Evolutionary conservation across 306 rosid genomes (phyloP).

Genomic region (Cicer chorassanicum): DNA sequence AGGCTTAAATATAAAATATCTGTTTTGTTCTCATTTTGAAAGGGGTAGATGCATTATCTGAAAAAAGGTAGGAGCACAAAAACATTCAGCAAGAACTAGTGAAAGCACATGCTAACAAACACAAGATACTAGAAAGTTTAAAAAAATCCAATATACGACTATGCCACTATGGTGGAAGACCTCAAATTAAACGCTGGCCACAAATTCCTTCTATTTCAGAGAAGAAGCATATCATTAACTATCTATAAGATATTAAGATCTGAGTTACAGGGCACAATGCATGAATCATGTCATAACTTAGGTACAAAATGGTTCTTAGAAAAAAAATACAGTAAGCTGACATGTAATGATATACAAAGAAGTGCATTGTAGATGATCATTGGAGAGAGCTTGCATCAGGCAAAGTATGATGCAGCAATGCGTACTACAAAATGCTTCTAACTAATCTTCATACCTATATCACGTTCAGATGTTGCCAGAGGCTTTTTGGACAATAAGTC

Average conservation of each 20-base stretch:
- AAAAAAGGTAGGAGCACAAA: slow-evolving; percentile 12
- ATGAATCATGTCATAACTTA: slow-evolving; percentile 4
- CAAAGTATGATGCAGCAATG: slow-evolving; percentile 8
- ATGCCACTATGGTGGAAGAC: slow-evolving; percentile 19
- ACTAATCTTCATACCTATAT: slow-evolving; percentile 62
- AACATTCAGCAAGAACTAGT: slow-evolving; percentile 26
- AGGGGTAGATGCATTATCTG: slow-evolving; percentile 22
- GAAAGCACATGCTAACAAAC: slow-evolving; percentile 4
- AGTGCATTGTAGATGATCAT: slow-evolving; percentile 16
- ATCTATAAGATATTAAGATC: slow-evolving; percentile 10
- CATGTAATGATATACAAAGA: slow-evolving; percentile 6
- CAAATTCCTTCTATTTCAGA: slow-evolving; percentile 28
- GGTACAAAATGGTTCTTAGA: slow-evolving; percentile 14
- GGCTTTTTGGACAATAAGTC: slow-evolving; percentile 63
- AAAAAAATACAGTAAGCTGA: not conserved
- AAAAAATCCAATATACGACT: not conserved
- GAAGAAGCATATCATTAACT: slow-evolving; percentile 14
- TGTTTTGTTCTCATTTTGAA: not conserved
- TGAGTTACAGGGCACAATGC: slow-evolving; percentile 19
- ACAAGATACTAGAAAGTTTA: not conserved
- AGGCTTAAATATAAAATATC: not conserved
- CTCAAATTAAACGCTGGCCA: slow-evolving; percentile 25
- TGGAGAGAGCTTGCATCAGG: slow-evolving; percentile 11
- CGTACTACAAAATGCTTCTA: slow-evolving; percentile 36
- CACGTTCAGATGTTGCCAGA: slow-evolving; percentile 55